A percentile compares a stretch with the other conserved stretches of the same genome.
These are phyloP conservation scores for Mucor indicus DNA, from an alignment of 371 early-diverging fungal species.

Conservation along the genomic window DNA sequence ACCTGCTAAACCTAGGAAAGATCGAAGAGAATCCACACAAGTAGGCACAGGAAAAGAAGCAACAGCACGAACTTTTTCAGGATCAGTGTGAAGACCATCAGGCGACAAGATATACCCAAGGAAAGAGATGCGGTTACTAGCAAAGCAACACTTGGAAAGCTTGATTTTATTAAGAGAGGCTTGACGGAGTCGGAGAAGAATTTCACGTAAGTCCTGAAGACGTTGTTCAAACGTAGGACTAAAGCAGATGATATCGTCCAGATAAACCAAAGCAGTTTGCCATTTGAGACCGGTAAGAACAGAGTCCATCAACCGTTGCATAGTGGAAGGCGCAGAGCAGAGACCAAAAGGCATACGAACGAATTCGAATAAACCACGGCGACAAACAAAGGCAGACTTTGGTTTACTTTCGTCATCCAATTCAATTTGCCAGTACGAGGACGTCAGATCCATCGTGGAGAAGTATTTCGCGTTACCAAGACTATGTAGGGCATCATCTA, in stretches of 20 bases:
- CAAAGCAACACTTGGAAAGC: no score
- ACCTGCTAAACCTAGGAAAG: constrained; percentile 16
- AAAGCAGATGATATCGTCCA: constrained; percentile 2
- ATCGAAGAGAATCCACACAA: no score
- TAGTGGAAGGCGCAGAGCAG: constrained; percentile 25
- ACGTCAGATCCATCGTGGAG: constrained; percentile 8
- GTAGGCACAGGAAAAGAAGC: no score
- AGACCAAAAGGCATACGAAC: constrained; percentile 37
- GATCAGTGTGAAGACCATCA: no score
- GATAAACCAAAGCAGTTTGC: background rate
- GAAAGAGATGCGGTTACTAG: no score
- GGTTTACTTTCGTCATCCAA: constrained; percentile 5
- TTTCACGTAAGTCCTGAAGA: constrained; percentile 32
- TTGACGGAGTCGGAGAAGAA: background rate
- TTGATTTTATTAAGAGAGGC: no score
- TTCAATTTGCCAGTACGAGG: constrained; percentile 10
- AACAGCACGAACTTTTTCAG: no score
- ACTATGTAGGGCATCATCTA: constrained; percentile 24
- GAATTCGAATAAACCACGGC: constrained; percentile 13
- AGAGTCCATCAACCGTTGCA: constrained; percentile 32
- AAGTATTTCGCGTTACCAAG: constrained; percentile 26
- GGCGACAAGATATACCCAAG: no score
- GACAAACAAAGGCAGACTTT: constrained; percentile 23
- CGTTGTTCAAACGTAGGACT: constrained; percentile 34
- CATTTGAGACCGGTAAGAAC: constrained; percentile 24